Percentiles rank a stretch among this genome's conserved stretches.
These are phyloP conservation scores for Candida oleophila DNA, from an alignment of 805 yeast species.

Conservation along the genomic window DNA sequence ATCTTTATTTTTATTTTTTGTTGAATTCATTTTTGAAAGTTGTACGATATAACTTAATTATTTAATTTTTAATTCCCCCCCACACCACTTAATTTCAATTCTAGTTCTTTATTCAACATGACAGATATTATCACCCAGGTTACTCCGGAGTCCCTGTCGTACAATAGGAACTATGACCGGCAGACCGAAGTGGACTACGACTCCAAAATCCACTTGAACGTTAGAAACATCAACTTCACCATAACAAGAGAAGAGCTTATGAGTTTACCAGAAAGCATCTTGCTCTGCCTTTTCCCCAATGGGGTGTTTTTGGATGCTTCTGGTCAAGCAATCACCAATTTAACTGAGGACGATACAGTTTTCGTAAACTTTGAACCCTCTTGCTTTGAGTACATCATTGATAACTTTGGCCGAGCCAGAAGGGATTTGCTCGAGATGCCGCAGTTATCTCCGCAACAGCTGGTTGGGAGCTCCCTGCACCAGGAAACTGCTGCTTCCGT, in stretches of 20 bases:
- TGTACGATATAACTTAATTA: no score
- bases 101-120: constrained; percentile 19
- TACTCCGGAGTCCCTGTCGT: constrained; percentile 36
- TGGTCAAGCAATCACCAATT: constrained; percentile 75
- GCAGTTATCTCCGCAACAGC: constrained; percentile 33
- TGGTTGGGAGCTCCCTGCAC: constrained; percentile 11
- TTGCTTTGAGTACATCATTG: constrained; percentile 82
- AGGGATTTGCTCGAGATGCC: constrained; percentile 43
- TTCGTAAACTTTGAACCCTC: constrained; percentile 82
- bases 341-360: constrained; percentile 78
- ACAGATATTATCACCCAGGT: constrained; percentile 73
- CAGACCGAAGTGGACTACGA: constrained; percentile 47
- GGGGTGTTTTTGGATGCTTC: constrained; percentile 80
- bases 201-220: constrained; percentile 71
- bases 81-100: no score
- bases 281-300: constrained; percentile 84
- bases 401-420: constrained; percentile 68
- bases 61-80: no score
- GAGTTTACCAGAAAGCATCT: constrained; percentile 86
- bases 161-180: constrained; percentile 19
- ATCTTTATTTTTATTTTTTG: no score
- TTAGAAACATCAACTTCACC: constrained; percentile 71
- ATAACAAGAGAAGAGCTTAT: constrained; percentile 86
- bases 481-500: constrained; percentile 53
- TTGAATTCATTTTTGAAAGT: no score